These are phyloP conservation scores for Pichia sp. DNA, from an alignment of 1,139 yeast species.

Conservation along the genomic window DNA sequence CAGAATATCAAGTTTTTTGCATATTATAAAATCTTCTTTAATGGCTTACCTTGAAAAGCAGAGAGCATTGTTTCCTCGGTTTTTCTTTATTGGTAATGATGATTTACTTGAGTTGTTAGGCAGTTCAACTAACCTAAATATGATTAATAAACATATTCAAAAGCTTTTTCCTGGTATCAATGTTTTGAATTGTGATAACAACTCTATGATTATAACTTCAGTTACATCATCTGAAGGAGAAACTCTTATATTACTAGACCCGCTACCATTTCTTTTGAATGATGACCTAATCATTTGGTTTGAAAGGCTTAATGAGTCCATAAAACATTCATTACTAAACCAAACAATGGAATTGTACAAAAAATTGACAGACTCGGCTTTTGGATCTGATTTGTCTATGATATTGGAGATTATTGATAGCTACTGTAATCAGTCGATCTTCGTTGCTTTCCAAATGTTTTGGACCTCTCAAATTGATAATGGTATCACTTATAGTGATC, in stretches of 20 bases:
- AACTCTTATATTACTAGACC: conserved; percentile 34
- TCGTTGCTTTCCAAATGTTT: conserved; percentile 50
- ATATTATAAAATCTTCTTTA: conserved; percentile 57
- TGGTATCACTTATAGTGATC: conserved; percentile 15
- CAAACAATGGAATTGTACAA: neutral
- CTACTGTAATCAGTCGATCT: conserved; percentile 52
- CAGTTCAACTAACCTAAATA: conserved; percentile 40
- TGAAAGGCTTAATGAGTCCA: conserved; percentile 45
- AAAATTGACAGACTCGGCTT: neutral
- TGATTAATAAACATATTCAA: conserved; percentile 53
- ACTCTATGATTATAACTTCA: conserved; percentile 31
- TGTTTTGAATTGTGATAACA: conserved; percentile 35
- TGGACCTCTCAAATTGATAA: conserved; percentile 46
- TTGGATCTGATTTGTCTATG: neutral
- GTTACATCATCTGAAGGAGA: conserved; percentile 65
- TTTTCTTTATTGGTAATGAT: conserved; percentile 86
- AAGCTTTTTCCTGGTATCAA: conserved; percentile 70
- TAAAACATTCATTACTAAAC: conserved; percentile 41
- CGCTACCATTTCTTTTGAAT: conserved; percentile 39
- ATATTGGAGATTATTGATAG: conserved; percentile 30
- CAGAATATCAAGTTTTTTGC: conserved; percentile 49
- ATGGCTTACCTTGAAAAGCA: conserved; percentile 77
- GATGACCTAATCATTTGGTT: conserved; percentile 51
- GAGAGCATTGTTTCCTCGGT: conserved; percentile 69
- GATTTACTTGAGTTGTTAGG: conserved; percentile 83